Base-by-base conservation (phyloP, 345 rosid species). In the Arabidopsis arenosa region DNA sequence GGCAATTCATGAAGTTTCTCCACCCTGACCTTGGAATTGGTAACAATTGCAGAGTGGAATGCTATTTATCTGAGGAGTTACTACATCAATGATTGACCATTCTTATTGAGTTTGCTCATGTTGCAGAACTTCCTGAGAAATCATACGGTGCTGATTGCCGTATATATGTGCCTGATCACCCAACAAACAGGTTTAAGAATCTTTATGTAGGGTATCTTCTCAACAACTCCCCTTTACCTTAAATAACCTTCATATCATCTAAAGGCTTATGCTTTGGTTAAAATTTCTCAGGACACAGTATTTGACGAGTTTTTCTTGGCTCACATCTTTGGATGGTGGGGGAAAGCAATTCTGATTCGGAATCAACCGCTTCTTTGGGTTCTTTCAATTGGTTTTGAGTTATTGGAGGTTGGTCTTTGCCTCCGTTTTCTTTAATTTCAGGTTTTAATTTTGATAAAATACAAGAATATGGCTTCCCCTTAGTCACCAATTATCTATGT, bases 271-370 rank as follows among this genome's bases (percentile, higher is more conserved):
- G 21, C 47, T 68, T 62, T 68, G 61, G 62, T n/a, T 45, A 17
- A 36, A 47, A 9, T 18, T 80, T 53, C 78, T 14, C 74, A 95
- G 98, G 98, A 93, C 55, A 91, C 96, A 15, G 82, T 93, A 37
- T 88, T 96, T 78, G 99, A 96, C 76, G 98, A 93, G 75, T 93
- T 96, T 85, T 93, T 96, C 81, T 75, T 93, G 59, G 99, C 99
- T 43, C 99, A 96, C 78, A 89, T 96, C 43, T 88, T 96, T 83
- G 99, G 99, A 55, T 96, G 98, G 99, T 96, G 99, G 99, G 98
- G 98, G 57, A 96, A 96, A 82, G 99, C 99, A 53, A 96, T 93
- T 83, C 68, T 96, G 78, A 81, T 96, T 54, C 93, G 98, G 63
- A 96, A 96, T 76, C 99, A 93, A 79, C 90, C 98, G 2, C 96